Evolutionary conservation across 75 land plant species (phyloP).

Genomic region (Selaginella moellendorffii): DNA sequence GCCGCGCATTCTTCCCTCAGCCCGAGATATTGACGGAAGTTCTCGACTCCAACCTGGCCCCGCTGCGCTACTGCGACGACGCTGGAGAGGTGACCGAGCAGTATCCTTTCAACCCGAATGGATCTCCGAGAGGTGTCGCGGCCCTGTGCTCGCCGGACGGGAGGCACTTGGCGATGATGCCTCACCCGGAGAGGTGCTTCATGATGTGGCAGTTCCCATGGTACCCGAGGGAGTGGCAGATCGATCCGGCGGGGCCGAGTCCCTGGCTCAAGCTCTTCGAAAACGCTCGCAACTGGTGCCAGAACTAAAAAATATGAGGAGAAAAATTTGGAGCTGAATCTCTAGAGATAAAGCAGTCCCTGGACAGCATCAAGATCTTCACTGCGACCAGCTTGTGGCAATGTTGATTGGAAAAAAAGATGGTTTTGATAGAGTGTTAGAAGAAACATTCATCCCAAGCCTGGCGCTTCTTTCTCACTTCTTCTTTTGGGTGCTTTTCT

Average conservation of each 20-base stretch:
- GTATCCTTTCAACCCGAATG: constrained; percentile 90
- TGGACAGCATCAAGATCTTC: too few species aligned
- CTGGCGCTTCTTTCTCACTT: too few species aligned
- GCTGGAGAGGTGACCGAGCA: constrained; percentile 56
- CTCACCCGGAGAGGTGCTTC: constrained; percentile 97
- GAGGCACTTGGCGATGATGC: constrained; percentile 94
- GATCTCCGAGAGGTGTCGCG: constrained; percentile 85
- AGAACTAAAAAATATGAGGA: too few species aligned
- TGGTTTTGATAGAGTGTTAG: too few species aligned
- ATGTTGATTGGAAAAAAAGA: too few species aligned
- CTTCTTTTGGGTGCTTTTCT: too few species aligned
- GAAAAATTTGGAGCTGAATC: too few species aligned
- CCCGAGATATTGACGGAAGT: constrained; percentile 33
- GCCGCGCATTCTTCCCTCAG: constrained; percentile 79
- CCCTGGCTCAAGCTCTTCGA: constrained; percentile 89
- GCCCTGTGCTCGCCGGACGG: constrained; percentile 96
- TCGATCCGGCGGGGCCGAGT: constrained; percentile 77
- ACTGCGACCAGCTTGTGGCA: too few species aligned
- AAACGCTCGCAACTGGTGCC: constrained; percentile 89
- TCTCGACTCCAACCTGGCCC: constrained; percentile 43
- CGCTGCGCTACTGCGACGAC: constrained; percentile 82
- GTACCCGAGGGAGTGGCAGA: constrained; percentile 76
- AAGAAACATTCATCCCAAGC: too few species aligned
- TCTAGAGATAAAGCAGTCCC: too few species aligned
- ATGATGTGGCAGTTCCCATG: constrained; percentile 98